Evolutionary conservation across 2,329 filamentous ascomycete species (phyloP).

Genomic region (Beauveria rudraprayagi): DNA sequence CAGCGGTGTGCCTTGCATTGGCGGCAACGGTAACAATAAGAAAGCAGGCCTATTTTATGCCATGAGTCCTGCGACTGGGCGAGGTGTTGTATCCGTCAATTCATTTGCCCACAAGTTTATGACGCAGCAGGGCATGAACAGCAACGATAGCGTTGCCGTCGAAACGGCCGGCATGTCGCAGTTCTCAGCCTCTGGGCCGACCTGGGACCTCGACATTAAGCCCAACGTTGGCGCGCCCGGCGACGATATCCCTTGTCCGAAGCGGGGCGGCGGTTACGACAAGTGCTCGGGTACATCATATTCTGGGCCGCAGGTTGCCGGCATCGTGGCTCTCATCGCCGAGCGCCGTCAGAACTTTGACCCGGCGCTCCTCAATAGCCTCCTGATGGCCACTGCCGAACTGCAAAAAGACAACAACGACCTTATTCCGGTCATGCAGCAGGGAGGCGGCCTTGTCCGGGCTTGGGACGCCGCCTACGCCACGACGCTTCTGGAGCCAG

Average conservation of each 20-base stretch:
- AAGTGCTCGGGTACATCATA: neutral
- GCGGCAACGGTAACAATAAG: neutral
- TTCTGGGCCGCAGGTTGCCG: neutral
- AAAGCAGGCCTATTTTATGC: neutral
- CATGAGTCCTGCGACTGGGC: neutral
- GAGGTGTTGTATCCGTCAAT: slow-evolving; percentile 6
- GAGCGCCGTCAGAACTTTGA: too few species aligned
- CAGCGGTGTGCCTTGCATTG: slow-evolving; percentile 3
- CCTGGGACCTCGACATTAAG: neutral
- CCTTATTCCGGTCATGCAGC: neutral
- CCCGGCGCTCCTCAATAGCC: too few species aligned
- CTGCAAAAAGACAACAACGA: too few species aligned
- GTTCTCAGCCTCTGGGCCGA: neutral
- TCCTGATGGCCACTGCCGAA: too few species aligned
- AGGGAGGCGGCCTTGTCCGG: neutral
- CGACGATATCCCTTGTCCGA: neutral
- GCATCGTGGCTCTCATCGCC: neutral
- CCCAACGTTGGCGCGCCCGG: neutral
- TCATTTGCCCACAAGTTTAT: neutral
- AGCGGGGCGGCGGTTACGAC: neutral
- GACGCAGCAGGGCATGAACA: neutral
- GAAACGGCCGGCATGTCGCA: neutral
- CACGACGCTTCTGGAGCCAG: neutral
- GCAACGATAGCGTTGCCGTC: neutral
- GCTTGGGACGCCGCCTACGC: neutral